These are phyloP conservation scores for Agrocybe praecox DNA, from an alignment of 768 basidiomycete species.

Conservation along the genomic window DNA sequence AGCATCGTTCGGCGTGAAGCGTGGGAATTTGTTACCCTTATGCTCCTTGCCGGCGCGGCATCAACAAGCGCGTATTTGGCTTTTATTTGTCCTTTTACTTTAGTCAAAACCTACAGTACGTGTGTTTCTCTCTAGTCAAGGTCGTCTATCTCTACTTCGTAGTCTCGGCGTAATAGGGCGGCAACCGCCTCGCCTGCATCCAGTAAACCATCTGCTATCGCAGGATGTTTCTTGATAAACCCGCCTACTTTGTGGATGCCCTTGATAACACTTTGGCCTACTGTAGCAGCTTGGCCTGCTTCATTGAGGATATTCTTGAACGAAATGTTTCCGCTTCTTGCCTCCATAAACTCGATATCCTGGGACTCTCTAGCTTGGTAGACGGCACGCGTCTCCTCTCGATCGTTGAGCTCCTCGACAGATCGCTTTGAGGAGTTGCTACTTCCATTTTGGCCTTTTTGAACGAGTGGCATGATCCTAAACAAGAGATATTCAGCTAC, in stretches of 20 bases:
- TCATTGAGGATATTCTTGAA: neutral
- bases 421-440: neutral
- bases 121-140: neutral
- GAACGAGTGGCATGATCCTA: too few relatives aligned
- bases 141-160: neutral
- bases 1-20: constrained; percentile 15
- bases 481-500: too few relatives aligned
- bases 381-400: neutral
- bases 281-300: neutral
- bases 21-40: constrained; percentile 12
- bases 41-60: neutral
- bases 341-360: neutral
- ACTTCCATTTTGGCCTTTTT: too few relatives aligned
- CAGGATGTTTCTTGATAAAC: too few relatives aligned
- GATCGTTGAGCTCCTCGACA: neutral
- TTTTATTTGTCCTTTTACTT: neutral
- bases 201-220: too few relatives aligned
- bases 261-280: neutral
- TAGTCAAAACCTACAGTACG: too few relatives aligned
- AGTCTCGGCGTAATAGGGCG: neutral
- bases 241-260: neutral
- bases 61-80: neutral
- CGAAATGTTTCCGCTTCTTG: neutral
- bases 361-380: neutral
- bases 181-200: neutral